A percentile compares a stretch with the other conserved stretches of the same genome.
Evolutionary conservation across 2,329 filamentous ascomycete genomes (phyloP).

Genomic region (Penicillium polonicum): DNA sequence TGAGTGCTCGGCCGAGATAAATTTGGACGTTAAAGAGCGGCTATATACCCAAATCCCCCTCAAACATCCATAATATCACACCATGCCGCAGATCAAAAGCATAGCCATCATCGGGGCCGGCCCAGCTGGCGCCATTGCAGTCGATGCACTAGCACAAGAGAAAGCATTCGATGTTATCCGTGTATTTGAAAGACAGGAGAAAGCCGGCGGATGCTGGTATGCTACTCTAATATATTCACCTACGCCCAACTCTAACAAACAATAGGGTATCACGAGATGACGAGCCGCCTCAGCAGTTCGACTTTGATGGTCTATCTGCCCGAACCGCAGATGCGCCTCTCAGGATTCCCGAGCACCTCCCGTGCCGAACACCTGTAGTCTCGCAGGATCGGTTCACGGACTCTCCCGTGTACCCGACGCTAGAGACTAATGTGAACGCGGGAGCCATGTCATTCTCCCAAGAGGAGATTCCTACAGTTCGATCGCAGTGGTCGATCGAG

Average conservation of each 20-base stretch:
- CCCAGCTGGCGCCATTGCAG: constrained; percentile 59
- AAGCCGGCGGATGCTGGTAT: constrained; percentile 62
- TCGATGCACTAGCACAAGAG: constrained; percentile 61
- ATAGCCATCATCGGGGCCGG: constrained; percentile 63
- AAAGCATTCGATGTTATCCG: constrained; percentile 58
- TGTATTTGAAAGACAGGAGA: constrained; percentile 62
- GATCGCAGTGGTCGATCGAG: constrained; percentile 43
- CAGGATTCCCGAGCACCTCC: constrained; percentile 49
- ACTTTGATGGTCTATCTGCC: constrained; percentile 49
- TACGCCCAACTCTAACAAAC: not conserved
- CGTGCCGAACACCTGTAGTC: constrained; percentile 46
- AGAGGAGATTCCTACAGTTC: constrained; percentile 52
- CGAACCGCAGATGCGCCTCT: constrained; percentile 54
- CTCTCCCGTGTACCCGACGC: constrained; percentile 60
- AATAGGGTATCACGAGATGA: constrained; percentile 34
- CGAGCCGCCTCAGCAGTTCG: constrained; percentile 43
- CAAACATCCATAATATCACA: not conserved
- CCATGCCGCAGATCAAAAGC: constrained; percentile 30
- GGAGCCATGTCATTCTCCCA: constrained; percentile 61
- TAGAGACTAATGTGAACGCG: constrained; percentile 65
- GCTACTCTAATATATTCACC: constrained; percentile 12
- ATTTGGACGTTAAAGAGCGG: not conserved
- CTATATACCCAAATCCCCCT: not conserved
- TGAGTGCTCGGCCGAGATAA: constrained; percentile 20
- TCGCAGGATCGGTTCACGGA: constrained; percentile 54